Conservation (phyloP, 1,284 basidiomycete genomes). For the Pseudozyma pruni region DNA sequence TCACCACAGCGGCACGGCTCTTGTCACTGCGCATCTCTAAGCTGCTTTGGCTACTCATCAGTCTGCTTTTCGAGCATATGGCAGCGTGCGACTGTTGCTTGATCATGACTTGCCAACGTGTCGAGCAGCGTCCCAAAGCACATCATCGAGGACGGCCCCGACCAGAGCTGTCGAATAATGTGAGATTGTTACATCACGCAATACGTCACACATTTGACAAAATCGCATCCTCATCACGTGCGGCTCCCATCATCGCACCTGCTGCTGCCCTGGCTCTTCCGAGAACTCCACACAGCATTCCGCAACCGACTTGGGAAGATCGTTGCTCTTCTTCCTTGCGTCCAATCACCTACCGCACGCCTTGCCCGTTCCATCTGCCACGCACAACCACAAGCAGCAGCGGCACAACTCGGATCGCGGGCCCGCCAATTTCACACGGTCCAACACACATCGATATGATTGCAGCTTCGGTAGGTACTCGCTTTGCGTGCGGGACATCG, state of each 20-base stretch:
- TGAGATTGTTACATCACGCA: slow-evolving; percentile 3
- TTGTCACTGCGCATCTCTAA: no score
- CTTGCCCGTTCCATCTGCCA: neutral
- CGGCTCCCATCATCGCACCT: neutral
- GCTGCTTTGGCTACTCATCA: no score
- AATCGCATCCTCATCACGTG: neutral
- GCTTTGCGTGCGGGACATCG: neutral
- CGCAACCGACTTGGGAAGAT: slow-evolving; percentile 1
- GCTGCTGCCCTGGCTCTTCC: slow-evolving; percentile 8
- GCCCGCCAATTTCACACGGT: no score
- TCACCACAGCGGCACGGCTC: no score
- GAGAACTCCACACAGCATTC: neutral
- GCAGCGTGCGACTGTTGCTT: no score
- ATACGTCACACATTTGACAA: neutral
- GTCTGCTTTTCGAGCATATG: no score
- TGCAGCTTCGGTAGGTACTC: slow-evolving; percentile 32
- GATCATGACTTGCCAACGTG: no score
- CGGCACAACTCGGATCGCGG: neutral
- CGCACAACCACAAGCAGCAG: neutral
- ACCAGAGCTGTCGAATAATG: neutral
- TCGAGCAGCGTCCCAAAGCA: no score
- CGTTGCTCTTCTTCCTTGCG: neutral
- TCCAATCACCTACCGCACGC: neutral
- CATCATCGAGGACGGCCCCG: no score
- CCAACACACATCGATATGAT: no score